Conservation (phyloP, 1,284 basidiomycete genomes). For the Ustilago loliicola region DNA sequence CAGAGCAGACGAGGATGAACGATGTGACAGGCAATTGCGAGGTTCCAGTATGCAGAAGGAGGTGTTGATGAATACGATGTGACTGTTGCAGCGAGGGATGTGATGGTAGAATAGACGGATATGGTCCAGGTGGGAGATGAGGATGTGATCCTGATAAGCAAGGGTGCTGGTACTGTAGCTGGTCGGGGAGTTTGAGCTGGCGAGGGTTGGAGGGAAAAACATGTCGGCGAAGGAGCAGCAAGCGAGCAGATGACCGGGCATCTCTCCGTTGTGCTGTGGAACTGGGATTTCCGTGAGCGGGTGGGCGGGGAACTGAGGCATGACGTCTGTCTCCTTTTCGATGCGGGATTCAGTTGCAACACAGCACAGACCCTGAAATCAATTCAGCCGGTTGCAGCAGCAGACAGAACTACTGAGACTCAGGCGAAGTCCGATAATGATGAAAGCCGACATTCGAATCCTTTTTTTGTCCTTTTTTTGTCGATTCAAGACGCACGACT, state of each 20-base stretch:
- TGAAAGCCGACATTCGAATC: constrained; percentile 19
- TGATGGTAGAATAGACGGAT: neutral
- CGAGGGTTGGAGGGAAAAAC: neutral
- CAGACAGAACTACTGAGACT: neutral
- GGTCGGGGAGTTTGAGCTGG: constrained; percentile 13
- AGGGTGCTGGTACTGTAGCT: constrained; percentile 8
- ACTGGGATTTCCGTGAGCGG: constrained; percentile 5
- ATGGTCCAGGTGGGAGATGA: neutral
- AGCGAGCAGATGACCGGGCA: constrained; percentile 7
- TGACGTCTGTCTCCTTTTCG: constrained; percentile 9
- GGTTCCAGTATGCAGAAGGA: neutral
- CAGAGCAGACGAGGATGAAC: neutral
- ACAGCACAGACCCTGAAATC: constrained; percentile 15
- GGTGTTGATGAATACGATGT: neutral
- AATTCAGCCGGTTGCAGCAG: neutral
- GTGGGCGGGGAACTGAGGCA: neutral
- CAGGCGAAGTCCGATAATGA: constrained; percentile 19
- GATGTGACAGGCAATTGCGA: neutral
- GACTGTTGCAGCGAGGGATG: neutral
- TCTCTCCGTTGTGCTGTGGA: constrained; percentile 1
- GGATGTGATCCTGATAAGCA: neutral
- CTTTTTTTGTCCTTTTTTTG: neutral
- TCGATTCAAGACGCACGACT: neutral
- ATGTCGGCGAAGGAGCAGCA: neutral
- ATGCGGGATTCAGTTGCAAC: neutral